Evolutionary conservation across 768 basidiomycete genomes (phyloP).

Genomic region (Hygrophoropsis aurantiaca): DNA sequence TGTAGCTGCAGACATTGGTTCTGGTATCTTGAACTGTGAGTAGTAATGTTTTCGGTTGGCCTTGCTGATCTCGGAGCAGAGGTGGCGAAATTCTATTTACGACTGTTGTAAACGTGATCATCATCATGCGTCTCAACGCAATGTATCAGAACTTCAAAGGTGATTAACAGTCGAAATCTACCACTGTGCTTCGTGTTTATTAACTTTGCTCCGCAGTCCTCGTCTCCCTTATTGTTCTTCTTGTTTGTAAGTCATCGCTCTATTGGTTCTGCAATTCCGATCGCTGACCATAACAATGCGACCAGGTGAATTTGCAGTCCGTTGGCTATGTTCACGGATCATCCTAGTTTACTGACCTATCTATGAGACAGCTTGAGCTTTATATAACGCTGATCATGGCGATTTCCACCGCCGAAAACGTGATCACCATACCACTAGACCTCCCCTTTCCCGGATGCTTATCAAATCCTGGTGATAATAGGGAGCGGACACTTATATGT

Average conservation of each 20-base stretch:
- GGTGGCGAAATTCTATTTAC: constrained; percentile 17
- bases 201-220: constrained; percentile 9
- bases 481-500: constrained; percentile 17
- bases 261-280: no score
- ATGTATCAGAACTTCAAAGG: constrained; percentile 6
- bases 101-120: constrained; percentile 19
- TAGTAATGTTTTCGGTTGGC: background rate
- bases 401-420: constrained; percentile 6
- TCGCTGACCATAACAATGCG: background rate
- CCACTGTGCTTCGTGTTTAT: constrained; percentile 11
- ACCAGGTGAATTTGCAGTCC: constrained; percentile 17
- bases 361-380: constrained; percentile 21
- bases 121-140: constrained; percentile 18
- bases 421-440: constrained; percentile 18
- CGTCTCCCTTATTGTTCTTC: background rate
- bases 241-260: no score
- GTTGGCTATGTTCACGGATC: background rate
- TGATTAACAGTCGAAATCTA: background rate
- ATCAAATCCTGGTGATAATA: constrained; percentile 6
- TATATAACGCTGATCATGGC: constrained; percentile 12
- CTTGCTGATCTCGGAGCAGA: constrained; percentile 1
- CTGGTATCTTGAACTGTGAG: constrained; percentile 20
- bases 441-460: constrained; percentile 15
- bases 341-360: background rate
- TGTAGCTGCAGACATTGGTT: constrained; percentile 21